Base-by-base conservation (phyloP, 164 flowering plant species). In the Nymphaea thermarum region DNA sequence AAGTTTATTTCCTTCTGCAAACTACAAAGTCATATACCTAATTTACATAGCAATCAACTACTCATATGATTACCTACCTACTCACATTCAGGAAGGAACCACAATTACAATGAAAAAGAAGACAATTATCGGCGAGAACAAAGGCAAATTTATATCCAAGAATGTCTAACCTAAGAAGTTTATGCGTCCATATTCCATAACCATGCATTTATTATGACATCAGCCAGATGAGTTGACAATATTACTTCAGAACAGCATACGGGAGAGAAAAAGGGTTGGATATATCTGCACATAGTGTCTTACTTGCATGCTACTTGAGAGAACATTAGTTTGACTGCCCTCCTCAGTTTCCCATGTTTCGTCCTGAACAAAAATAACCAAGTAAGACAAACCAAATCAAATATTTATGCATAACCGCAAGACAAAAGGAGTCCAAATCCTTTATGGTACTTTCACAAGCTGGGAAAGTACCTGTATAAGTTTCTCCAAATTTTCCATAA, bases 281-380 rank as follows among this genome's bases (percentile, higher is more conserved):
- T 7, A 47, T 6, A 47, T 47, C 7, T 47, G 55, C 2, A 47
- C 55, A 47, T 47, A 47, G 12, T 47, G 3, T 42, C 36, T 71
- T 78, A 91, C 98, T 89, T 94, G 96, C 88, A 87, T 88, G 81
- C 99, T 94, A 74, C 99, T 94, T 45, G 98, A 86, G 67, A 94
- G 77, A 67, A 94, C 89, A 79, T 88, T 84, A 42, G 84, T 91
- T 81, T 91, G 99, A 76, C 96, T 84, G 74, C 97, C 98, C 66
- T 94, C 99, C 80, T 91, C 99, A 47, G 79, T 81, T 16, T 94
- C 99, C 99, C 98, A 94, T 43, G 96, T 88, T 83, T 94, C 99
- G 74, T 91, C 99, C 98, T 93, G 70, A 55, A 14, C 41, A 59
- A 16, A 71, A 7, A 63, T 47, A 6, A 47, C 7, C 7, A 47